Evolutionary conservation across 1,284 basidiomycete genomes (phyloP), one percentile per base, ranked within the genome.

Genomic region (Cryptococcus wingfieldii): DNA sequence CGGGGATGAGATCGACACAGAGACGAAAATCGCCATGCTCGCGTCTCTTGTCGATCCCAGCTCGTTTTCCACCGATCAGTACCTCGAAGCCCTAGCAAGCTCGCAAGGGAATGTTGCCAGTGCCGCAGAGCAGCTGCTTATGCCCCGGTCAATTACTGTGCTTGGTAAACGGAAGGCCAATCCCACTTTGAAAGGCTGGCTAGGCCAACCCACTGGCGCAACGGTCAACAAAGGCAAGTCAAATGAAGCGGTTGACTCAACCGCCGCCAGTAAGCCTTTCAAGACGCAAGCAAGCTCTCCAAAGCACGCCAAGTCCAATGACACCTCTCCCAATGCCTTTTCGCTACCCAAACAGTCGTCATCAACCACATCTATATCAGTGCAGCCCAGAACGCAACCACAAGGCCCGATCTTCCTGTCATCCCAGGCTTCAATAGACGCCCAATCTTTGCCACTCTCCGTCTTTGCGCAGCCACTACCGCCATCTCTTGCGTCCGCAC

Each of bases 1-100:
- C 16, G 54, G 44, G 23, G 48, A 52, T 14, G 56, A 62, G 8
- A 46, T 28, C 38, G 62, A 65, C 38, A 64, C 57, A 27, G 70
- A 72, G 47, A 69, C 66, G 2, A 63, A 67, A 31, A 53, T 77
- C n/a, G 73, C 69, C 2, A 49, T 65, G 7, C 70, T 77, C 13
- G 63, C 66, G 1, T 66, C 70, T 0, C 52, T 75, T 18, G 66
- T 77, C 42, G 72, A 72, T 39, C 75, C 75, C 2, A 60, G 70
- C 6, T 55, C 64, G 1, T 75, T 65, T 55, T 57, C 70, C 0
- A 44, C 58, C 13, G 68, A 67, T 12, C 54, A 62, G 34, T 69
- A 67, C 7, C 73, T 90, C 6, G 82, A 86, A 48, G 82, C 86
- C 0, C 80, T 93, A 3, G 77, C 84, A 5, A 69, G 79, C 47